Conservation (phyloP, 2,329 filamentous ascomycete genomes). For the Trichophyton verrucosum region DNA sequence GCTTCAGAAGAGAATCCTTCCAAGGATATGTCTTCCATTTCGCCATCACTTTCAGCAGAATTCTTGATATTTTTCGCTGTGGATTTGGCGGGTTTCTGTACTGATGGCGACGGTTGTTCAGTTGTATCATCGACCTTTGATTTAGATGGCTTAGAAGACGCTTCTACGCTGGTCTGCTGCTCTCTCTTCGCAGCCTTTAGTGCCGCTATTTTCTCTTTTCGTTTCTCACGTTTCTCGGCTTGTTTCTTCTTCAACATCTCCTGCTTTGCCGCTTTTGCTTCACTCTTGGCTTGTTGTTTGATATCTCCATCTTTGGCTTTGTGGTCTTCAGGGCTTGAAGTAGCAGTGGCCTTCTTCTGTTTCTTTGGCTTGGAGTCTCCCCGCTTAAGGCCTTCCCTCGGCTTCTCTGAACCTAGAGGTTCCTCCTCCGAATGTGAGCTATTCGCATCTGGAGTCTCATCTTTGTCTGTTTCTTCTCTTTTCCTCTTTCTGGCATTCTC, state of each 20-base stretch:
- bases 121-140: conserved; percentile 16
- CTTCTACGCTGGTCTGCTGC: conserved; percentile 4
- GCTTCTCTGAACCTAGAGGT: conserved; percentile 36
- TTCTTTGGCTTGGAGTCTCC: conserved; percentile 36
- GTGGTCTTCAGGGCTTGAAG: conserved; percentile 3
- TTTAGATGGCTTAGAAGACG: conserved; percentile 12
- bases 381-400: conserved; percentile 51
- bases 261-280: conserved; percentile 14
- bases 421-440: conserved; percentile 32
- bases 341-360: conserved; percentile 36
- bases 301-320: conserved; percentile 10
- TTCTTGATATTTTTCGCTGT: conserved; percentile 17
- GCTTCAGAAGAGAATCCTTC: conserved; percentile 40
- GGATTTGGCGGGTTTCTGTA: neutral
- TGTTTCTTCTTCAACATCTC: conserved; percentile 16
- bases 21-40: conserved; percentile 32
- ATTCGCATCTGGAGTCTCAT: conserved; percentile 27
- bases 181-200: neutral
- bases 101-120: conserved; percentile 13
- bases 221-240: conserved; percentile 13
- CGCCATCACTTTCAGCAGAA: conserved; percentile 16
- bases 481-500: conserved; percentile 73
- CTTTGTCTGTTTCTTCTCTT: conserved; percentile 51
- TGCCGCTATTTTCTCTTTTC: conserved; percentile 15
- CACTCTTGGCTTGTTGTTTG: conserved; percentile 1